Evolutionary conservation across 345 rosid species (phyloP).

Genomic region (Gossypium anomalum): DNA sequence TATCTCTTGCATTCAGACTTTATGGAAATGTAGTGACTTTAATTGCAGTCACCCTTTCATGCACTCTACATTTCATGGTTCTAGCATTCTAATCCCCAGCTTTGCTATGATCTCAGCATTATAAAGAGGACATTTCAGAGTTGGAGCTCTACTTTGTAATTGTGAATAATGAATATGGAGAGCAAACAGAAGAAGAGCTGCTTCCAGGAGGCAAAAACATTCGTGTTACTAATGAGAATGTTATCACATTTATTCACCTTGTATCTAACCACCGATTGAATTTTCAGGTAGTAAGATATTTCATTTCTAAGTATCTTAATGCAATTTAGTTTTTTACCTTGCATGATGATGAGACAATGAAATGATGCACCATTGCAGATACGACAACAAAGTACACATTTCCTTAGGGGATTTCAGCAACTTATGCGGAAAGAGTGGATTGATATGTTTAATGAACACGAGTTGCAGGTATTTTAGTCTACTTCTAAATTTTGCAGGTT

Average conservation of each 20-base stretch:
- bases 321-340: neutral
- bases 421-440: conserved; percentile 93
- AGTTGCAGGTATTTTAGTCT: conserved; percentile 69
- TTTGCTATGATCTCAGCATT: conserved; percentile 54
- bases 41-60: neutral
- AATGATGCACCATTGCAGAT: conserved; percentile 45
- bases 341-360: conserved; percentile 10
- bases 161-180: conserved; percentile 95
- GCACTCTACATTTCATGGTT: neutral
- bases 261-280: conserved; percentile 96
- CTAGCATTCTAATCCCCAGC: conserved; percentile 2
- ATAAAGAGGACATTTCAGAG: conserved; percentile 68
- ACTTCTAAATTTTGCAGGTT: neutral
- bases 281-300: conserved; percentile 54
- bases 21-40: neutral
- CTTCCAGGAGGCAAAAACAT: conserved; percentile 78
- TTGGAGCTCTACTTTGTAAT: conserved; percentile 91
- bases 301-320: conserved; percentile 8
- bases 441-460: conserved; percentile 97
- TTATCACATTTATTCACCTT: conserved; percentile 84
- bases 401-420: conserved; percentile 93
- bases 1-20: neutral
- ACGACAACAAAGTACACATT: conserved; percentile 91
- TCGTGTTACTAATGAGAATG: conserved; percentile 85
- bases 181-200: conserved; percentile 91